phyloP scores from a whole-genome alignment of 768 basidiomycete genomes.

The Mycena venus region DNA sequence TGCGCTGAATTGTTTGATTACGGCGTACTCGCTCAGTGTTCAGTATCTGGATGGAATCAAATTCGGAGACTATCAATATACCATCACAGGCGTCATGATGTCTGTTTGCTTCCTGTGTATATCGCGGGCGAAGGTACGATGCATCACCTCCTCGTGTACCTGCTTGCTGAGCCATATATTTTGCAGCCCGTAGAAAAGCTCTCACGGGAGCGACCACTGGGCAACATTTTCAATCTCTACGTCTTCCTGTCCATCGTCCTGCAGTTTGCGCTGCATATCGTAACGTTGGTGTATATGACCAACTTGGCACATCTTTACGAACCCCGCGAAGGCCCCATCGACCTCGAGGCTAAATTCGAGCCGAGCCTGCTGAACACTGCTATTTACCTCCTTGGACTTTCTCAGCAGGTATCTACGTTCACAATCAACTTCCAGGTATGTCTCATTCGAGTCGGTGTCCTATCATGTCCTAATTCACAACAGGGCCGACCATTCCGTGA shows the following conservation, averaged over 20 bases:
- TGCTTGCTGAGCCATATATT: not conserved
- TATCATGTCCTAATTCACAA: constrained; percentile 10
- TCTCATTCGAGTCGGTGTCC: not conserved
- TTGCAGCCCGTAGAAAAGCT: constrained; percentile 94
- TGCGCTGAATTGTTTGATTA: constrained; percentile 97
- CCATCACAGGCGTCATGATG: constrained; percentile 97
- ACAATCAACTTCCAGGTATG: constrained; percentile 95
- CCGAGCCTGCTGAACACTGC: constrained; percentile 96
- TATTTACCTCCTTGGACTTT: constrained; percentile 94
- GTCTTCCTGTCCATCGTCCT: constrained; percentile 91
- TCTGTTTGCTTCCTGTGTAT: constrained; percentile 99
- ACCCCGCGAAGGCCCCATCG: constrained; percentile 81
- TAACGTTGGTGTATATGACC: constrained; percentile 93
- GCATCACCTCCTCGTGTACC: not conserved
- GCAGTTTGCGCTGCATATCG: constrained; percentile 96
- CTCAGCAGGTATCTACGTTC: constrained; percentile 98
- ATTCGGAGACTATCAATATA: constrained; percentile 98
- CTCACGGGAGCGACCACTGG: constrained; percentile 91
- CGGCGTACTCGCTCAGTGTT: constrained; percentile 97
- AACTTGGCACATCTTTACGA: constrained; percentile 83
- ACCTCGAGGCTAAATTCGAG: constrained; percentile 97
- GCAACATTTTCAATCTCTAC: constrained; percentile 98
- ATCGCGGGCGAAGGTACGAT: constrained; percentile 91
- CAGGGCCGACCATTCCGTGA: constrained; percentile 98
- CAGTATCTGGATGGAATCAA: constrained; percentile 99